phyloP scores from a whole-genome alignment of 768 basidiomycete genomes.

The Lentinula lateritia region DNA sequence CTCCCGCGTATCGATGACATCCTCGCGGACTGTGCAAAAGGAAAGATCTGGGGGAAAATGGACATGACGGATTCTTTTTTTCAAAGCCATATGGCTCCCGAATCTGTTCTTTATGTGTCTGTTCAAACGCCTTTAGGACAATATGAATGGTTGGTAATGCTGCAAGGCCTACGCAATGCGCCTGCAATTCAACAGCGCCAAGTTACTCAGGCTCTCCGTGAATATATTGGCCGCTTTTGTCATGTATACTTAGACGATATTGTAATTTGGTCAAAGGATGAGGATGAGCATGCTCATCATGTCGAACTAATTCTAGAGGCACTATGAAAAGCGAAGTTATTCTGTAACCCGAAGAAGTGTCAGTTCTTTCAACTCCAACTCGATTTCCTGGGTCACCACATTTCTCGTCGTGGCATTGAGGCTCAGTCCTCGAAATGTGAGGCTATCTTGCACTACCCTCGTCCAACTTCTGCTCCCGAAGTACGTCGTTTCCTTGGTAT shows the following conservation, averaged over 20 bases:
- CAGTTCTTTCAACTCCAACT: neutral
- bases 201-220: slow-evolving; percentile 18
- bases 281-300: slow-evolving; percentile 16
- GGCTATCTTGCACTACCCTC: slow-evolving; percentile 15
- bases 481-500: slow-evolving; percentile 18
- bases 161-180: slow-evolving; percentile 16
- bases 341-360: slow-evolving; percentile 17
- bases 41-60: slow-evolving; percentile 22
- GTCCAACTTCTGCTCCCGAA: slow-evolving; percentile 9
- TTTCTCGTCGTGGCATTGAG: slow-evolving; percentile 17
- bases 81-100: slow-evolving; percentile 16
- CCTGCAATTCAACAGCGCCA: slow-evolving; percentile 23
- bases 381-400: slow-evolving; percentile 18
- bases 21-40: slow-evolving; percentile 28
- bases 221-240: slow-evolving; percentile 24
- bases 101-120: neutral
- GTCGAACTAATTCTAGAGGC: slow-evolving; percentile 12
- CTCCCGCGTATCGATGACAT: too few relatives aligned
- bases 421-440: slow-evolving; percentile 13
- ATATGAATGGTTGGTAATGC: slow-evolving; percentile 17
- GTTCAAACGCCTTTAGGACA: neutral
- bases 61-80: slow-evolving; percentile 16
- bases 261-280: slow-evolving; percentile 20
- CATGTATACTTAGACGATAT: slow-evolving; percentile 32
- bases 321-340: slow-evolving; percentile 10